Evolutionary conservation across 805 yeast genomes (phyloP), one percentile per base, ranked within the genome.

Genomic region (Schwanniomyces occidentalis): DNA sequence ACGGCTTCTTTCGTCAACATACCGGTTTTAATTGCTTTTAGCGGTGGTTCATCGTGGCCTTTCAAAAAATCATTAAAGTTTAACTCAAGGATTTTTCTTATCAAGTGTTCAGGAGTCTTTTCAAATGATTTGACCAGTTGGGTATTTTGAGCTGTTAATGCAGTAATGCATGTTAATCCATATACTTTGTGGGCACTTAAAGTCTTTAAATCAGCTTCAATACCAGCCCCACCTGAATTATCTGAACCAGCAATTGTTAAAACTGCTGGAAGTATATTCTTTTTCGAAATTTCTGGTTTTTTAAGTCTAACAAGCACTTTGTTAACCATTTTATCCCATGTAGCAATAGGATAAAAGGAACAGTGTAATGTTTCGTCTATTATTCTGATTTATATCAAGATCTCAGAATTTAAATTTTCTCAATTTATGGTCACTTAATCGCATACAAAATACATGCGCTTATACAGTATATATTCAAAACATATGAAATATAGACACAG

Each of bases 161-260:
- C 90, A 6, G 89, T 75, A 28, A 85, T 78, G 48, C 89, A 82
- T 0, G 90, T 83, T 56, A 82, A 60, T 0, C 85, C 95, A 50
- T 80, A 85, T 32, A 87, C 87, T 10, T 77, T 76, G 48, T 83
- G 85, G 1, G 85, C 84, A 3, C 84, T 69, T 35, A 87, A 74
- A 0, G 95, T 80, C 60, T 88, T 88, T 24, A 87, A 54, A 54
- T 87, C 96, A 1, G 95, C 95, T 56, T 87, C 95, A 32, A 87
- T 80, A 3, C 96, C 96, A 2, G 96, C 95, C 3, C 95, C 95
- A 2, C 95, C 96, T 8, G 91, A 82, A 27, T 81, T 75, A 54
- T 87, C 96, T 0, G 91, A 82, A 0, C 95, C 95, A 2, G 88
- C 88, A 27, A 68, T 52, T 0, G 72, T 65, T 35, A 59, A 36